Evolutionary conservation across 306 rosid genomes (phyloP).

Genomic region (Trifolium repens): DNA sequence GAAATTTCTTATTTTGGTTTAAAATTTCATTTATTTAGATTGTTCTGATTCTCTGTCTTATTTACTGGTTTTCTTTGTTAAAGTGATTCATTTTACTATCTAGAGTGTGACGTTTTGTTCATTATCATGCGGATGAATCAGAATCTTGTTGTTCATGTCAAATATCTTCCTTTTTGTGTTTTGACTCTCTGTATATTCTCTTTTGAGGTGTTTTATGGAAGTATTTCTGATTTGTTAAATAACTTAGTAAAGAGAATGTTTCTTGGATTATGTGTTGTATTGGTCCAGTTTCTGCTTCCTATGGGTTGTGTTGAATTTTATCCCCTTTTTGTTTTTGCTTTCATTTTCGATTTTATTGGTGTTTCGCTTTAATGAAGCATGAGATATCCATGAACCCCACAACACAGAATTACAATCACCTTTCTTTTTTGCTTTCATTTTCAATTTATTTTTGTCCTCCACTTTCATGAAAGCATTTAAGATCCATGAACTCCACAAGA

Average conservation of each 20-base stretch:
- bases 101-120: constrained; percentile 7
- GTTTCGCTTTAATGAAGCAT: constrained; percentile 14
- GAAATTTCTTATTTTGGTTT: background rate
- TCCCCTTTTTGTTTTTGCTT: background rate
- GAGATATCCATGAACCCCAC: background rate
- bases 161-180: background rate
- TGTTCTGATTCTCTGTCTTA: background rate
- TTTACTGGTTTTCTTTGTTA: background rate
- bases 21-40: background rate
- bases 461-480: background rate
- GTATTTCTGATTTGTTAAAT: background rate
- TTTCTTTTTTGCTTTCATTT: background rate
- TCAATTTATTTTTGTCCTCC: constrained; percentile 26
- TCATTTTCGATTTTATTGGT: constrained; percentile 2
- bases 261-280: constrained; percentile 16
- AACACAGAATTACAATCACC: too few species aligned
- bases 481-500: constrained; percentile 8
- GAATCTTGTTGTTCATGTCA: background rate
- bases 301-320: background rate
- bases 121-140: background rate
- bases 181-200: background rate
- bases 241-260: constrained; percentile 4
- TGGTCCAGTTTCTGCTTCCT: background rate
- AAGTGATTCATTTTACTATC: constrained; percentile 15
- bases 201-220: constrained; percentile 5